Conservation (phyloP, 2,329 filamentous ascomycete species). For the Calonectria pseudoreteaudii region DNA sequence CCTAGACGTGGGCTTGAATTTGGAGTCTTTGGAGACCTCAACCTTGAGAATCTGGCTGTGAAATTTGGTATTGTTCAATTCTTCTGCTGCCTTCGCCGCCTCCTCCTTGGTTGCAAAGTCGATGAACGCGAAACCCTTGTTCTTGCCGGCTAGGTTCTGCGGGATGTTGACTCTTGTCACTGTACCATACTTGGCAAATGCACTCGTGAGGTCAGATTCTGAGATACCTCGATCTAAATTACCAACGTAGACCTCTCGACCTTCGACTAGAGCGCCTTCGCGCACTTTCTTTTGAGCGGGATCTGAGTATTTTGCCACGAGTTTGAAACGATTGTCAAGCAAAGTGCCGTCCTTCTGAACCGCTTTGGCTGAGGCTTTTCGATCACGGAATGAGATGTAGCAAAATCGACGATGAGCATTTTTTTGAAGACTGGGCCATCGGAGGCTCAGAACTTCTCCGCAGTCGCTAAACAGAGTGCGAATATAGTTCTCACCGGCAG, state of each 20-base stretch:
- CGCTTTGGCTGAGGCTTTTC: conserved; percentile 76
- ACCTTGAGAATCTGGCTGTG: conserved; percentile 76
- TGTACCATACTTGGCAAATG: conserved; percentile 81
- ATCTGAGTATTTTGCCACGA: conserved; percentile 87
- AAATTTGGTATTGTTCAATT: conserved; percentile 78
- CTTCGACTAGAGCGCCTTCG: conserved; percentile 84
- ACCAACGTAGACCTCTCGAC: conserved; percentile 84
- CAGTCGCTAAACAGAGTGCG: conserved; percentile 77
- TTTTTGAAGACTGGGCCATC: conserved; percentile 91
- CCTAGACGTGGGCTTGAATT: conserved; percentile 67
- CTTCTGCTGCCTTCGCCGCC: conserved; percentile 72
- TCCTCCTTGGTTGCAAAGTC: conserved; percentile 79
- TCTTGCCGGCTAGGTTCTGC: conserved; percentile 73
- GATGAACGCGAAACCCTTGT: conserved; percentile 84
- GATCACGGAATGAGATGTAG: conserved; percentile 88
- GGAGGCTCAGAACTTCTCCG: conserved; percentile 85
- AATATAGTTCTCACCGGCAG: conserved; percentile 78
- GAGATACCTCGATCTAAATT: conserved; percentile 72
- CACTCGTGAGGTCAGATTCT: conserved; percentile 76
- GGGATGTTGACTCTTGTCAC: conserved; percentile 81
- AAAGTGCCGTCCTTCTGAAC: conserved; percentile 78
- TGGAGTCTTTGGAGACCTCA: conserved; percentile 67
- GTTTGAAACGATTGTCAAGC: conserved; percentile 74
- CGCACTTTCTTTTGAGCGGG: conserved; percentile 82
- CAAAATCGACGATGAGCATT: conserved; percentile 93